Percentiles rank a stretch among this genome's conserved stretches.
Evolutionary conservation across 495 filamentous ascomycete genomes (phyloP).

Genomic region (Neurospora tetrasperma): DNA sequence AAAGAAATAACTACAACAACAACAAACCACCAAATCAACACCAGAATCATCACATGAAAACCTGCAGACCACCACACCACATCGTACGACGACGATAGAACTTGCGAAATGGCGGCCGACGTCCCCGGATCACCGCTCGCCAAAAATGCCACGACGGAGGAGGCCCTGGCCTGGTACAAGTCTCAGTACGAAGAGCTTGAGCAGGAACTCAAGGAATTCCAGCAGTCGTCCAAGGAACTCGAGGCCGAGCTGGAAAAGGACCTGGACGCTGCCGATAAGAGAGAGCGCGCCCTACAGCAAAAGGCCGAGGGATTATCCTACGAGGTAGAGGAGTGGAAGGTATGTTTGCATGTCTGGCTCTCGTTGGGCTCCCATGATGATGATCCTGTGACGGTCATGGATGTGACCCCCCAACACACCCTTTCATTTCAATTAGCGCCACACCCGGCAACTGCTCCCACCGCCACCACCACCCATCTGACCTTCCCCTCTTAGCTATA

Average conservation of each 20-base stretch:
- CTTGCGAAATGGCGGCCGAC: slow-evolving; percentile 33
- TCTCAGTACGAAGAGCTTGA: slow-evolving; percentile 89
- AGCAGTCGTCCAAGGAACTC: slow-evolving; percentile 83
- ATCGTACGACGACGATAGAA: background rate
- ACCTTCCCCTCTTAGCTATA: background rate
- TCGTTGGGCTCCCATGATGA: background rate
- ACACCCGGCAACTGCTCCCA: slow-evolving; percentile 1
- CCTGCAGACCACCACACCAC: background rate
- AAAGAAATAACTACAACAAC: background rate
- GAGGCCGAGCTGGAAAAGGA: slow-evolving; percentile 95
- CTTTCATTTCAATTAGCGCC: background rate
- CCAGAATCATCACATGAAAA: background rate
- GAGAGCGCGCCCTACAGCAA: slow-evolving; percentile 73
- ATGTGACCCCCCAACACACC: background rate
- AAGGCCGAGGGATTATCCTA: slow-evolving; percentile 76
- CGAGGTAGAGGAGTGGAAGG: slow-evolving; percentile 98
- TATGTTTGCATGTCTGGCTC: slow-evolving; percentile 29
- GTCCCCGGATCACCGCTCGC: background rate
- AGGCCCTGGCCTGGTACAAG: slow-evolving; percentile 87
- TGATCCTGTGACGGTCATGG: slow-evolving; percentile 4
- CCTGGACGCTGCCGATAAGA: slow-evolving; percentile 87
- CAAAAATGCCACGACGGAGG: slow-evolving; percentile 42
- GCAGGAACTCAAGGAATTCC: slow-evolving; percentile 86
- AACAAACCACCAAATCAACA: background rate
- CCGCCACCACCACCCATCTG: background rate